Evolutionary conservation across 2,329 filamentous ascomycete species (phyloP).

Genomic region (Chrysosporium queenslandicum): DNA sequence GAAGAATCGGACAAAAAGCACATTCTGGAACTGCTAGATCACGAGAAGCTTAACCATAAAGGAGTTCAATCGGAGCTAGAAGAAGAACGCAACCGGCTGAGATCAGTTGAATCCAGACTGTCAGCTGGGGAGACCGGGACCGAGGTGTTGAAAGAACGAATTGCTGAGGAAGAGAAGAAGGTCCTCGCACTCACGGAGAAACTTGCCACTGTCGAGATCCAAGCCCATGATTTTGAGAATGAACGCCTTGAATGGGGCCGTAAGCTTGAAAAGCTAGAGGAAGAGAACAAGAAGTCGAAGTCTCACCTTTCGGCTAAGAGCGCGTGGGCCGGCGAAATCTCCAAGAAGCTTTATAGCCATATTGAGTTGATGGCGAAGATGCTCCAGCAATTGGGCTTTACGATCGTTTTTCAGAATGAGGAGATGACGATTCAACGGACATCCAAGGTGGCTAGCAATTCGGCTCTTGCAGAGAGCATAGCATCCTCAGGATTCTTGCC

Average conservation of each 20-base stretch:
- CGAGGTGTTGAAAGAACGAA: constrained; percentile 61
- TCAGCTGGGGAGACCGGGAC: constrained; percentile 76
- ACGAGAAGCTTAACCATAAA: constrained; percentile 39
- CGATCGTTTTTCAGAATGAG: constrained; percentile 62
- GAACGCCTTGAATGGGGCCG: constrained; percentile 61
- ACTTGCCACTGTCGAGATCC: constrained; percentile 64
- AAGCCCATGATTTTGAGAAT: constrained; percentile 63
- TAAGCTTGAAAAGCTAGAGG: constrained; percentile 36
- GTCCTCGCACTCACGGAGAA: constrained; percentile 58
- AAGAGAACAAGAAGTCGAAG: constrained; percentile 29
- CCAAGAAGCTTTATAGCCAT: constrained; percentile 69
- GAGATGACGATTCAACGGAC: constrained; percentile 66
- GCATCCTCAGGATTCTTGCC: constrained; percentile 29
- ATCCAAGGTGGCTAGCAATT: constrained; percentile 42
- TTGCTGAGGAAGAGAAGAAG: constrained; percentile 66
- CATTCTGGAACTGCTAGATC: constrained; percentile 45
- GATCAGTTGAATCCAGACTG: constrained; percentile 58
- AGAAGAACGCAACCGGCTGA: constrained; percentile 60
- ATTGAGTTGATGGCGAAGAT: constrained; percentile 75
- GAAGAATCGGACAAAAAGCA: constrained; percentile 46
- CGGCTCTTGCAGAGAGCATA: constrained; percentile 28
- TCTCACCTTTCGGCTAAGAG: constrained; percentile 60
- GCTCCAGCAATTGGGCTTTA: constrained; percentile 77
- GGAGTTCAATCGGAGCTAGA: constrained; percentile 46
- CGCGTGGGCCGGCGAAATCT: constrained; percentile 67